Evolutionary conservation across 257 asterid species (phyloP), one percentile per base, ranked within the genome.

Genomic region (Lantana camara): DNA sequence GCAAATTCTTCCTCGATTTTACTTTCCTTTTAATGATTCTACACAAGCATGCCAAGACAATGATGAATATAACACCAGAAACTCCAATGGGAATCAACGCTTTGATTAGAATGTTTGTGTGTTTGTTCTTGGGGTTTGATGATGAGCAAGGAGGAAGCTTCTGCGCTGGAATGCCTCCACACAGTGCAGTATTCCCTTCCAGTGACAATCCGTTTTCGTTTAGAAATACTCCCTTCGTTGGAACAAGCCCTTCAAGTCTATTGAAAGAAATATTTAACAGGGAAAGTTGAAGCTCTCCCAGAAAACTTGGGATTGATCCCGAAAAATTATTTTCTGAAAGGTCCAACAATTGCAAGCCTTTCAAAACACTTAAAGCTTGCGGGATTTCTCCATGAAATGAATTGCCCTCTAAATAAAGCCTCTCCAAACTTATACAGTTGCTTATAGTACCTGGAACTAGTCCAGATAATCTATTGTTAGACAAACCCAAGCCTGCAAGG

Each of bases 401-500:
- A 41, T 77, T 77, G 0, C 41, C 52, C 5, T 22, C n/a, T 0
- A 78, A 41, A 21, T 32, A 14, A 14, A 78, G 65, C 1, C 1
- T 11, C 27, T 40, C 19, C 68, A 73, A 63, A 13, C 71, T 55
- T 1, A 5, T 50, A 35, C 76, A 62, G 0, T 34, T 34, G 12
- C 72, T 48, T 17, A 78, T 11, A 11, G 66, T 54, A 53, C 29
- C 19, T 9, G 82, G 74, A 35, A 77, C 27, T 0, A 20, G 27
- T 11, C 77, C 77, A 0, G 67, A 70, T 4, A 77, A 46, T 12
- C 32, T 61, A 15, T 77, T 73, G 3, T 69, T 11, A 1, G 83
- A 77, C 15, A 77, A 35, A 23, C 66, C 69, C 9, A 77, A 29
- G 1, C 4, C 9, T 3, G 7, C 37, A 5, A 77, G 64, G 30